Conservation (phyloP, 441 rosid species). For the Syzygium syzygioides region DNA sequence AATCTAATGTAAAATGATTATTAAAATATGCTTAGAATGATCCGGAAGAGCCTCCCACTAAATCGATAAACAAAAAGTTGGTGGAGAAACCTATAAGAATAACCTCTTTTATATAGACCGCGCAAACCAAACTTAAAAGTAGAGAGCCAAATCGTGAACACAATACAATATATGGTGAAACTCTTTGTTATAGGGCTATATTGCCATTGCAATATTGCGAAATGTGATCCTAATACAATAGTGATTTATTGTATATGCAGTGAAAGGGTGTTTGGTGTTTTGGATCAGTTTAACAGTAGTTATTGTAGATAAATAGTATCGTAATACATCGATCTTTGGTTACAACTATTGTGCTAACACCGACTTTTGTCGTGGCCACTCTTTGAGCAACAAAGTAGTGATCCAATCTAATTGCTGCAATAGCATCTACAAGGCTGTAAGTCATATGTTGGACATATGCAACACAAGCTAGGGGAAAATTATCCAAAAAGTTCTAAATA, state of each 20-base stretch:
- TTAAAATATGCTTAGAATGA: not conserved
- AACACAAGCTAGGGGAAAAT: not conserved
- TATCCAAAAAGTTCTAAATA: too few relatives aligned
- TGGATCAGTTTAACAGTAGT: too few relatives aligned
- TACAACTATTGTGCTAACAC: rapidly evolving
- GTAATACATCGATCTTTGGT: not conserved
- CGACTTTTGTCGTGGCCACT: not conserved
- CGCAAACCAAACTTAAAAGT: not conserved
- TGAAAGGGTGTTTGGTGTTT: too few relatives aligned
- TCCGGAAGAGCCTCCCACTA: not conserved
- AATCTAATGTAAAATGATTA: not conserved
- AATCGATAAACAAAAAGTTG: not conserved
- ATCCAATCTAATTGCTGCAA: not conserved
- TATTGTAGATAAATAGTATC: not conserved
- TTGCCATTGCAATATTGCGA: not conserved
- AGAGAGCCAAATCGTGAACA: not conserved
- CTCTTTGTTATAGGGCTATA: not conserved
- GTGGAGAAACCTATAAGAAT: too few relatives aligned
- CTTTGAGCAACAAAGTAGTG: not conserved
- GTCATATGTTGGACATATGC: not conserved
- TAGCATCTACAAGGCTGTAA: not conserved
- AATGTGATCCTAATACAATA: not conserved
- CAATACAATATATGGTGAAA: not conserved
- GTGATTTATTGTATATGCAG: not conserved
- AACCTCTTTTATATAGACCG: not conserved